phyloP scores from a whole-genome alignment of 306 rosid species.

The Inga laurina region DNA sequence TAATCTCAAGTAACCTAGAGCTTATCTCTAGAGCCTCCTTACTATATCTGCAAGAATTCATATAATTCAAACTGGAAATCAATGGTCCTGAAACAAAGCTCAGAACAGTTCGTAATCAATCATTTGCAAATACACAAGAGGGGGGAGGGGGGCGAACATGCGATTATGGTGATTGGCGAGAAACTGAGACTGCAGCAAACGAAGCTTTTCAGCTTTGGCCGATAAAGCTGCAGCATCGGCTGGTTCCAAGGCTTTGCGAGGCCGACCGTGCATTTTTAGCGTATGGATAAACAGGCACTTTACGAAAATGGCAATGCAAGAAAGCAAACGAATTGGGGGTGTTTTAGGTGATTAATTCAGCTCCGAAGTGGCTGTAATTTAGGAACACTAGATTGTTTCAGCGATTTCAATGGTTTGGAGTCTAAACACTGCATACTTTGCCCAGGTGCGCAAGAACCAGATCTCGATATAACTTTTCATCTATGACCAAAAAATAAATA shows the following conservation, averaged over 20 bases:
- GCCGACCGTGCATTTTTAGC: slow-evolving; percentile 79
- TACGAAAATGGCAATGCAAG: not conserved
- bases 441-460: not conserved
- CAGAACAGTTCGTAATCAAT: not conserved
- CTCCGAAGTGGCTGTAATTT: not conserved
- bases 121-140: not conserved
- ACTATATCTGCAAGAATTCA: slow-evolving; percentile 55
- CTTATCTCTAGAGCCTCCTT: slow-evolving; percentile 72
- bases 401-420: not conserved
- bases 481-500: too few species aligned
- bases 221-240: slow-evolving; percentile 63
- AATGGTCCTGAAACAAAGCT: not conserved
- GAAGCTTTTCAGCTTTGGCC: slow-evolving; percentile 66
- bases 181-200: slow-evolving; percentile 68
- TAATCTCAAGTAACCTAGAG: slow-evolving; percentile 66
- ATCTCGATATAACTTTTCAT: not conserved
- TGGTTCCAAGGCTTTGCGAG: slow-evolving; percentile 68
- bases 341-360: not conserved
- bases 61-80: not conserved
- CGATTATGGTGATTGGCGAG: slow-evolving; percentile 65
- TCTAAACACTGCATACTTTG: not conserved
- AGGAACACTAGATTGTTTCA: not conserved
- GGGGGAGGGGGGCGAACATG: slow-evolving; percentile 20
- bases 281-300: not conserved
- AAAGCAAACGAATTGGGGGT: not conserved